Evolutionary conservation across 2,329 filamentous ascomycete species (phyloP).

Genomic region (Cladosporium austrohemisphaericum): DNA sequence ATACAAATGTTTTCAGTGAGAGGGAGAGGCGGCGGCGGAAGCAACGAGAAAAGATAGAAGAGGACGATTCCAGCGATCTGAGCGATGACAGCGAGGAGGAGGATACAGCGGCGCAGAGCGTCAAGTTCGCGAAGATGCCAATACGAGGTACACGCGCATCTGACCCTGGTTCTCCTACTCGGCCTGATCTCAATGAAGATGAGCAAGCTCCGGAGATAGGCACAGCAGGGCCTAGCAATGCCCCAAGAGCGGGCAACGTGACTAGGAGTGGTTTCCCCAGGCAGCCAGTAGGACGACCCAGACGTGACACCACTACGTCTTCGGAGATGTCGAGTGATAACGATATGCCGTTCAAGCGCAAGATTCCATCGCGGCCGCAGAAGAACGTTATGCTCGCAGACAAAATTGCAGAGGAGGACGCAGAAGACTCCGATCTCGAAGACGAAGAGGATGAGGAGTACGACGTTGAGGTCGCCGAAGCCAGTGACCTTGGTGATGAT

Average conservation of each 20-base stretch:
- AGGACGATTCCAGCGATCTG: constrained; percentile 82
- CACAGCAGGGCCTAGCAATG: constrained; percentile 50
- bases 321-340: constrained; percentile 82
- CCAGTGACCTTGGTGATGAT: constrained; percentile 48
- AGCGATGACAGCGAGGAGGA: constrained; percentile 71
- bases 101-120: constrained; percentile 73
- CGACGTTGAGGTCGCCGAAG: constrained; percentile 32
- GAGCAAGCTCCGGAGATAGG: constrained; percentile 26
- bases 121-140: constrained; percentile 96
- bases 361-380: constrained; percentile 53
- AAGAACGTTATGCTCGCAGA: constrained; percentile 53
- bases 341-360: constrained; percentile 62
- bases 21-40: constrained; percentile 61
- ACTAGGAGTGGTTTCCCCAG: constrained; percentile 29
- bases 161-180: constrained; percentile 68
- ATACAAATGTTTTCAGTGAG: constrained; percentile 50
- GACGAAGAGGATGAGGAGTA: constrained; percentile 34
- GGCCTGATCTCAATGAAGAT: constrained; percentile 12
- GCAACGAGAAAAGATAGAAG: constrained; percentile 70
- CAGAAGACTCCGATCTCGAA: constrained; percentile 32
- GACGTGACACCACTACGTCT: constrained; percentile 74
- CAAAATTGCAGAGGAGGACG: constrained; percentile 50
- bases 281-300: constrained; percentile 55
- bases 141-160: constrained; percentile 66
- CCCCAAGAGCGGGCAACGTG: background rate